These are phyloP conservation scores for Clonostachys rosea DNA, from an alignment of 2,329 filamentous ascomycete species.

Conservation along the genomic window DNA sequence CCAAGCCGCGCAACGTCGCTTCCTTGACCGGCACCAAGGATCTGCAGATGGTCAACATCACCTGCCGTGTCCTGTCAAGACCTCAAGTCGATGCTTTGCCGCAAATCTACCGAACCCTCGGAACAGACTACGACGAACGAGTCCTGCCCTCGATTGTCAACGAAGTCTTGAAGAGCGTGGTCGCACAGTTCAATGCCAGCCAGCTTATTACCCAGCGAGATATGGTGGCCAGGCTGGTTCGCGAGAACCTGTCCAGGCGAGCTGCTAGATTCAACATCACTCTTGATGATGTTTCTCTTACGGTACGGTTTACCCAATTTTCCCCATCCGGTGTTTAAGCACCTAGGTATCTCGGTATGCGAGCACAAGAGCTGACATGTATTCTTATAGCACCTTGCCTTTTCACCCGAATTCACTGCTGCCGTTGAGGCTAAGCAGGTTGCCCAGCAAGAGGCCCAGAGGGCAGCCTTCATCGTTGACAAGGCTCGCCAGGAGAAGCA, in stretches of 20 bases:
- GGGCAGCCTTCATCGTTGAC: constrained; percentile 96
- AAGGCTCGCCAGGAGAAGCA: constrained; percentile 99
- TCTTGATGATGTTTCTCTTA: constrained; percentile 94
- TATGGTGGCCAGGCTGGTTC: constrained; percentile 85
- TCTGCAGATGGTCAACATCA: constrained; percentile 99
- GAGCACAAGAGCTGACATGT: background rate
- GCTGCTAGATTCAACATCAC: constrained; percentile 97
- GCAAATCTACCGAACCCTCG: constrained; percentile 94
- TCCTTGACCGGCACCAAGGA: constrained; percentile 98
- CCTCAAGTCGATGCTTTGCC: constrained; percentile 85
- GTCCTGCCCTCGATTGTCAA: constrained; percentile 97
- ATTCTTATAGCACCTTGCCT: constrained; percentile 59
- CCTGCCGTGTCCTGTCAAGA: constrained; percentile 94
- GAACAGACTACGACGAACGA: constrained; percentile 93
- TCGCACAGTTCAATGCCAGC: constrained; percentile 97
- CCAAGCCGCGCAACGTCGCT: constrained; percentile 92
- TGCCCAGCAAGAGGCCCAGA: constrained; percentile 88
- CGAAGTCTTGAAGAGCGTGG: constrained; percentile 96
- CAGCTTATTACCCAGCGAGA: constrained; percentile 99
- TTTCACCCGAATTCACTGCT: constrained; percentile 70
- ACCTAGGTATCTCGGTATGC: background rate
- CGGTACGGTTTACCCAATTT: constrained; percentile 49
- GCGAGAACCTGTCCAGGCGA: constrained; percentile 86
- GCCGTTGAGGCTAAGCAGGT: constrained; percentile 72
- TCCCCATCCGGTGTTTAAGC: background rate